Percentiles rank a stretch among this genome's conserved stretches.
phyloP scores from a whole-genome alignment of 805 yeast genomes.

The Saturnispora hagleri region DNA sequence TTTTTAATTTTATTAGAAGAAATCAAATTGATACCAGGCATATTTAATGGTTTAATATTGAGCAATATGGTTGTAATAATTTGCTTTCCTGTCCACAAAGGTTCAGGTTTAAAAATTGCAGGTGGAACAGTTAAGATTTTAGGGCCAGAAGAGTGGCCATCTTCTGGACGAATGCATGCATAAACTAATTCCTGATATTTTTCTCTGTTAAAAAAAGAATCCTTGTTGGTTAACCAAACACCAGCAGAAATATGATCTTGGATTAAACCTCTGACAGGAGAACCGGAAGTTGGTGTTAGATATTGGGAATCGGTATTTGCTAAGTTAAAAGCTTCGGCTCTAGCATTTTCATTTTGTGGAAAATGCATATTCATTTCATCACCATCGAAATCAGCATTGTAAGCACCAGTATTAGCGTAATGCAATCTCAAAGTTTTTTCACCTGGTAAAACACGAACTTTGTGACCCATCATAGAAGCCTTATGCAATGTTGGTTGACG shows the following conservation, averaged over 20 bases:
- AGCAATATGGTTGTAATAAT: constrained; percentile 83
- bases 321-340: constrained; percentile 88
- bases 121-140: constrained; percentile 79
- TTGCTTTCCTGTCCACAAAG: constrained; percentile 98
- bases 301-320: constrained; percentile 98
- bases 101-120: constrained; percentile 74
- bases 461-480: constrained; percentile 99
- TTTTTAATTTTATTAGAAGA: constrained; percentile 85
- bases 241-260: constrained; percentile 99
- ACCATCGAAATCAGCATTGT: constrained; percentile 98
- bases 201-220: constrained; percentile 83
- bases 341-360: constrained; percentile 96
- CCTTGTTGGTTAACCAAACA: constrained; percentile 94
- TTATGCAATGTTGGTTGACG: constrained; percentile 99
- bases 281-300: constrained; percentile 95
- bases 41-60: constrained; percentile 75
- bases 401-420: constrained; percentile 98
- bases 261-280: constrained; percentile 96
- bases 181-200: constrained; percentile 88
- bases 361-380: constrained; percentile 99
- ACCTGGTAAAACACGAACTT: constrained; percentile 92
- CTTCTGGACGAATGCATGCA: constrained; percentile 94
- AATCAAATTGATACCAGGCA: constrained; percentile 84
- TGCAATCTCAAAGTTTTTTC: constrained; percentile 95
- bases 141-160: constrained; percentile 77